A percentile compares a stretch with the other conserved stretches of the same genome.
Conservation (phyloP, 345 rosid species). For the Rubroshorea leprosula region DNA sequence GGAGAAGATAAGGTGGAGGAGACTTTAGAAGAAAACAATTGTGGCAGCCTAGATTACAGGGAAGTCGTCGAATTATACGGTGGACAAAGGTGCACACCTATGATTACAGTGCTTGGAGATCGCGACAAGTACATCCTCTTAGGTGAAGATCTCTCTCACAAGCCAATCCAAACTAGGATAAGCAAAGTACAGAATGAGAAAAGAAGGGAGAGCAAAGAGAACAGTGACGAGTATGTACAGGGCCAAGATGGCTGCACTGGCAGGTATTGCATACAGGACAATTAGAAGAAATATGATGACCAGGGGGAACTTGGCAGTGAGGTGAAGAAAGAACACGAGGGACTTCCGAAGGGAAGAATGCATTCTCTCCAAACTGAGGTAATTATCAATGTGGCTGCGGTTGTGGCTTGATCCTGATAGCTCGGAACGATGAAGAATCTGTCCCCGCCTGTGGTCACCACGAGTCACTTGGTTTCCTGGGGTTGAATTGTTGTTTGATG, state of each 20-base stretch:
- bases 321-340: conserved; percentile 60
- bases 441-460: conserved; percentile 34
- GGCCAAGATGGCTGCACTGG: conserved; percentile 75
- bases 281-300: conserved; percentile 80
- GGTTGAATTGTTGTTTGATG: conserved; percentile 24
- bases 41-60: conserved; percentile 10
- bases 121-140: background rate
- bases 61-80: conserved; percentile 19
- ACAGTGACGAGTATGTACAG: conserved; percentile 72
- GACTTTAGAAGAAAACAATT: conserved; percentile 6
- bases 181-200: conserved; percentile 79
- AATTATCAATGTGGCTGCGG: conserved; percentile 16
- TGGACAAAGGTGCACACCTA: conserved; percentile 14
- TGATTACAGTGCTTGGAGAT: conserved; percentile 10
- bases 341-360: conserved; percentile 55
- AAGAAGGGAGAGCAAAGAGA: conserved; percentile 78
- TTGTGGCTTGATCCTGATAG: conserved; percentile 23
- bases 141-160: conserved; percentile 74
- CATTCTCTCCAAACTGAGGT: conserved; percentile 37
- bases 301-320: conserved; percentile 87
- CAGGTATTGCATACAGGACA: conserved; percentile 74
- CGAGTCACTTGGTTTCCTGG: conserved; percentile 25
- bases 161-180: conserved; percentile 91
- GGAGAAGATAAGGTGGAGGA: background rate
- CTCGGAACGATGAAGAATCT: conserved; percentile 31